Evolutionary conservation across 1,139 yeast species (phyloP), one percentile per base, ranked within the genome.

Genomic region (Suhomyces yuchorum): DNA sequence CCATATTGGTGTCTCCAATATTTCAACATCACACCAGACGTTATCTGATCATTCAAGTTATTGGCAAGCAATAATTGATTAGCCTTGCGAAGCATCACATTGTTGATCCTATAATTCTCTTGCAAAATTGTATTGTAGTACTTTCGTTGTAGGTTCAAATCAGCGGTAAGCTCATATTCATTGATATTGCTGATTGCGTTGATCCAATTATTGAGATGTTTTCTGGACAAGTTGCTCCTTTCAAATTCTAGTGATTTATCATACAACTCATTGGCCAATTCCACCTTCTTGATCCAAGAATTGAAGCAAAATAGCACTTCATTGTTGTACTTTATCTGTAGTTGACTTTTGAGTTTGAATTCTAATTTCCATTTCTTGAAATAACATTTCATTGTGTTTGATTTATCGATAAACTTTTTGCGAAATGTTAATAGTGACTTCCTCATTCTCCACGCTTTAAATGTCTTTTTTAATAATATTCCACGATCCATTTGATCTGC

Each of bases 1-100:
- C 51, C 60, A 40, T 56, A 53, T 3, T 49, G 44, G 2, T 34
- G 24, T 42, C 56, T 57, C 74, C 73, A 69, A 19, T 34, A 41
- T 3, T 34, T 18, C 3, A 63, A 42, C 1, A 42, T 38, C 17
- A 45, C 37, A 20, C 39, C 40, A 19, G 46, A 39, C 5, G 38
- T 9, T 15, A 48, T 41, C 8, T 40, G 43, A 5, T 50, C 48
- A 18, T 54, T 50, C 24, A 56, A 47, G 7, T 30, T 37, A 2
- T 28, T 19, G 12, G 11, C 17, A 8, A 12, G 14, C 18, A 24
- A 19, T 15, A 45, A 30, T 15, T 32, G 24, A 6, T 40, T 37
- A 2, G 53, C 49, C 8, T 42, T 51, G 17, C 41, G 39, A 15
- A 39, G 26, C 17, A 45, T 36, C 5, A 39, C 6, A 12, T 17